Conservation (phyloP, 78 protist species). For the Dictyostelium citrinum region DNA sequence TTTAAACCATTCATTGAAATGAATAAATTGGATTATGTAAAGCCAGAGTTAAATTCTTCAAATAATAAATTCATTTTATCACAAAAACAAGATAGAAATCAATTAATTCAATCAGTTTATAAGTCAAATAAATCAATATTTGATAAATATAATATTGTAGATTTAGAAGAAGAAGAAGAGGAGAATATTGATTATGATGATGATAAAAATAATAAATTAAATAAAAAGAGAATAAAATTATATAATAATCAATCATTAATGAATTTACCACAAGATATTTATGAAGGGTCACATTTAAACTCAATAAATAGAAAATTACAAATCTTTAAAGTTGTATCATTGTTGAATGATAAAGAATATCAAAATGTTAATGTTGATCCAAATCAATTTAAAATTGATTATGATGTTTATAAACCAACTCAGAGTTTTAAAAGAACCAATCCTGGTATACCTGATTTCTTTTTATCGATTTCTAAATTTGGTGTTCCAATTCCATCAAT, state of each 20-base stretch:
- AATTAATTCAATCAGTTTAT: background rate
- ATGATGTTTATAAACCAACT: conserved; percentile 42
- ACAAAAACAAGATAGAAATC: background rate
- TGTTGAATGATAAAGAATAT: background rate
- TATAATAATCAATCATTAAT: background rate
- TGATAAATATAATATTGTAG: conserved; percentile 7
- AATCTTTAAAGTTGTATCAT: background rate
- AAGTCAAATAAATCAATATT: background rate
- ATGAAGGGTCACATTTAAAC: conserved; percentile 2
- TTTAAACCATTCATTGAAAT: background rate
- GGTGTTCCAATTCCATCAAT: background rate
- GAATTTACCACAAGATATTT: conserved; percentile 15
- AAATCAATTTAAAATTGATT: background rate
- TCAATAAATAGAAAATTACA: conserved; percentile 21
- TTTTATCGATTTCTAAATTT: background rate
- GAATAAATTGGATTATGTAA: background rate
- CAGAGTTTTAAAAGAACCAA: conserved; percentile 8
- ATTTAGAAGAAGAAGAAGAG: background rate
- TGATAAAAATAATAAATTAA: background rate
- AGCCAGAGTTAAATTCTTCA: background rate
- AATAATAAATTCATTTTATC: no score
- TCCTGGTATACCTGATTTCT: conserved; percentile 53
- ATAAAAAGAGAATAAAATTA: background rate
- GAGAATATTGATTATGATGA: background rate
- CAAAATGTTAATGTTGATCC: background rate